Percentiles rank a stretch among this genome's conserved stretches.
phyloP scores from a whole-genome alignment of 345 rosid genomes.

The Acer yangbiense region DNA sequence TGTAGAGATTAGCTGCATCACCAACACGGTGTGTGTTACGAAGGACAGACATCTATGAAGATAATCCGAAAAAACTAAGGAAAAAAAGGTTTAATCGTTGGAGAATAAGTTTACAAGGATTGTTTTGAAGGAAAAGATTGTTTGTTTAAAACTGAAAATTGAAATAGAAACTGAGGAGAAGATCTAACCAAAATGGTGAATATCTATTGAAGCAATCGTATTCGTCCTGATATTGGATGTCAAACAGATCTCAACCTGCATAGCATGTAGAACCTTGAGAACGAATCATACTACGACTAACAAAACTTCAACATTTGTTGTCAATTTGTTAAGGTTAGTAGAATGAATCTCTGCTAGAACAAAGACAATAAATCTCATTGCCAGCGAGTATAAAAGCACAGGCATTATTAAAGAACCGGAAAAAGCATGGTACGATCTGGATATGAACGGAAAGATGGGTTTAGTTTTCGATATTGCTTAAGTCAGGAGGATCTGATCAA shows the following conservation, averaged over 20 bases:
- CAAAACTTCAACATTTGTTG: not conserved
- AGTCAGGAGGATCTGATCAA: slow-evolving; percentile 1
- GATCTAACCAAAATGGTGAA: slow-evolving; percentile 85
- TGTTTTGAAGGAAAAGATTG: not conserved
- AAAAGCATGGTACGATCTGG: no score
- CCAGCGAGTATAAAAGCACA: not conserved
- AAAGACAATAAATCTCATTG: not conserved
- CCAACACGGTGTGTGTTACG: slow-evolving; percentile 8
- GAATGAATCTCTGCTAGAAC: not conserved
- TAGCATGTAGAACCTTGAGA: slow-evolving; percentile 11
- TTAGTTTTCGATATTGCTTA: not conserved
- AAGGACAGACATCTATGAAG: not conserved
- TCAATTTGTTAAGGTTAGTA: not conserved
- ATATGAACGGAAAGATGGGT: no score
- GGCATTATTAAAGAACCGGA: not conserved
- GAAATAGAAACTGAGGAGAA: slow-evolving; percentile 10
- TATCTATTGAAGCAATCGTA: slow-evolving; percentile 75
- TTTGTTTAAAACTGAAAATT: not conserved
- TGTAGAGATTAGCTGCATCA: slow-evolving; percentile 68
- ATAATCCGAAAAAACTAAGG: not conserved
- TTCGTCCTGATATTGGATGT: slow-evolving; percentile 87
- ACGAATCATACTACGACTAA: not conserved
- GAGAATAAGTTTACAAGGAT: not conserved
- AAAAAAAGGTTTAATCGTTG: not conserved
- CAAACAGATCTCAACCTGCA: slow-evolving; percentile 98